Evolutionary conservation across 2,329 filamentous ascomycete genomes (phyloP).

Genomic region (Ophiocordyceps camponoti-leonardi): DNA sequence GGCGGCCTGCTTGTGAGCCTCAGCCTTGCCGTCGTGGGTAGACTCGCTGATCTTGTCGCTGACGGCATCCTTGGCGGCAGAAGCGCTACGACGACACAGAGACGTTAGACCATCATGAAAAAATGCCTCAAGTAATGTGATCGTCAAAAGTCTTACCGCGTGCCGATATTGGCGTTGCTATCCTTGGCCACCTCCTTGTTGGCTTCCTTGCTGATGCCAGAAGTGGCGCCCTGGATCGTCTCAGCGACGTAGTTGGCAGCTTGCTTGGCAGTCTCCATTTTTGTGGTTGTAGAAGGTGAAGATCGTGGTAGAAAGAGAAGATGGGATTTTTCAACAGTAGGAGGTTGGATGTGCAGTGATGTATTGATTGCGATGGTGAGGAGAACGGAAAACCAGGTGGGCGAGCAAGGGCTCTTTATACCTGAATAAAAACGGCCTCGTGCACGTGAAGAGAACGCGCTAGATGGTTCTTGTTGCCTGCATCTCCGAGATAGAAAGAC

Average conservation of each 20-base stretch:
- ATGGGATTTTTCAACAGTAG: neutral
- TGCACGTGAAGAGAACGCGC: neutral
- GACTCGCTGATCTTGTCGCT: constrained; percentile 28
- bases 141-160: constrained; percentile 24
- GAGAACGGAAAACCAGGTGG: too few relatives aligned
- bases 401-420: neutral
- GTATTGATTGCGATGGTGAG: neutral
- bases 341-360: neutral
- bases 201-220: constrained; percentile 45
- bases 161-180: constrained; percentile 29
- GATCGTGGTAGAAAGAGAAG: neutral
- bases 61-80: constrained; percentile 30
- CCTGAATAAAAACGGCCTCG: neutral
- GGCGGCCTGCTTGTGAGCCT: constrained; percentile 21
- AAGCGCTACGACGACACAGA: constrained; percentile 12
- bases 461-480: neutral
- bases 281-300: constrained; percentile 4
- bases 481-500: neutral
- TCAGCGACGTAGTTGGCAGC: constrained; percentile 50
- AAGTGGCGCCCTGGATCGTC: constrained; percentile 37
- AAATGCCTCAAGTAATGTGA: neutral
- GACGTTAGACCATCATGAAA: constrained; percentile 11
- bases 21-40: constrained; percentile 22
- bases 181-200: constrained; percentile 56
- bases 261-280: constrained; percentile 39